Conservation (phyloP, 441 rosid genomes). For the Raphanus hybrid region DNA sequence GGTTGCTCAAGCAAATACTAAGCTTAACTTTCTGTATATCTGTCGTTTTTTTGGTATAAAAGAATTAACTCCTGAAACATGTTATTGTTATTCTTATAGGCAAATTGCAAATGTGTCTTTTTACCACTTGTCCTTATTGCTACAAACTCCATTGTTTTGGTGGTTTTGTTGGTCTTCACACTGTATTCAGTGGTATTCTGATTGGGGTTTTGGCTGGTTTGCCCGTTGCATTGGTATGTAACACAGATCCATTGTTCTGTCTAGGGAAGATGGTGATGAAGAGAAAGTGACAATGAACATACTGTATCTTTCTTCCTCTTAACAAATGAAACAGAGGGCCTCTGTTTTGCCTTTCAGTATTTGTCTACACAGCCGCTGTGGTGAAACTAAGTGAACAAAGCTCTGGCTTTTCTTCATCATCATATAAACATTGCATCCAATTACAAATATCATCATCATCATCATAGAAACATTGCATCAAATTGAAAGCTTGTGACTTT, state of each 20-base stretch:
- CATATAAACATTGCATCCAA: background rate
- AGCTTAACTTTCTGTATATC: constrained; percentile 5
- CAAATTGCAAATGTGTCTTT: no score
- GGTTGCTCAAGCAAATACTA: constrained; percentile 35
- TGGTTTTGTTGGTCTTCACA: background rate
- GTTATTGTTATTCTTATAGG: constrained; percentile 7
- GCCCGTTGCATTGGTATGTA: constrained; percentile 17
- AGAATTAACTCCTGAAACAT: no score
- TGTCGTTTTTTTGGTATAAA: no score
- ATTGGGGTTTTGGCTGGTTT: no score
- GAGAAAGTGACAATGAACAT: constrained; percentile 28
- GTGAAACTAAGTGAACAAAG: constrained; percentile 2
- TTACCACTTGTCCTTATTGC: no score
- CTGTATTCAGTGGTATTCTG: no score
- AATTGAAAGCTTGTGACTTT: background rate
- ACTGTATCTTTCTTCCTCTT: constrained; percentile 31
- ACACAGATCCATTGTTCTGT: constrained; percentile 40
- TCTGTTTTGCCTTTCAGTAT: constrained; percentile 1
- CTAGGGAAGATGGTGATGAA: constrained; percentile 48
- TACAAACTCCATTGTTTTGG: no score
- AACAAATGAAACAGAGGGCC: constrained; percentile 6
- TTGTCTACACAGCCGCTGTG: background rate
- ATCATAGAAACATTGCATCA: background rate
- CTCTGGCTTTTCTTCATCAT: background rate
- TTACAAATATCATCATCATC: background rate